Base-by-base conservation (phyloP, 805 yeast species). In the Nakazawaea anatomiae region DNA sequence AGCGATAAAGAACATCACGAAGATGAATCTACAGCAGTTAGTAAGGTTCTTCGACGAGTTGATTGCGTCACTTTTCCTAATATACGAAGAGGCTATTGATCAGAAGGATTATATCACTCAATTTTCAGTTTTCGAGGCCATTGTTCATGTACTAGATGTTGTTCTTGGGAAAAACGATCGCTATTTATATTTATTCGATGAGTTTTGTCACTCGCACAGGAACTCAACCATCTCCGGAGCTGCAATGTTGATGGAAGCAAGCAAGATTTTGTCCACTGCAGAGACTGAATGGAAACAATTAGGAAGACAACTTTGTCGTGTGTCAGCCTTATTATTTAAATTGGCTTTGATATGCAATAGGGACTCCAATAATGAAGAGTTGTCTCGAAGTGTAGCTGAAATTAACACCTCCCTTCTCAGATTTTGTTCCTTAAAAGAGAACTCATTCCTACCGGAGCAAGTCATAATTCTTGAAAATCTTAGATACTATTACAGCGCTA, bases 161-260 rank as follows among this genome's bases (percentile, higher is more conserved):
- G 73, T 83, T 14, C 69, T 84, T 57, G 88, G 86, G 2, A 77
- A 84, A 59, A 83, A 82, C 59, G 84, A 82, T 53, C 85, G 81
- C 55, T 80, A 82, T 63, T 70, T 78, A 41, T 77, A 78, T 54
- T 59, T 83, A 58, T 74, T 84, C 57, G 80, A 81, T 47, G 69
- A 73, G 10, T 82, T 80, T 56, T 62, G 76, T 40, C 57, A 63
- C 5, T 66, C 67, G 34, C 59, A 65, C 18, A 53, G 58, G 32
- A 53, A 56, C 6, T 28, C 34, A 8, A 45, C 44, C 27, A 18
- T 36, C 5, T 47, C 34, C 6, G 47, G 50, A 7, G 36, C 49
- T 4, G 44, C 41, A 2, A 6, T 51, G 7, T 42, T 51, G n/a
- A 30, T 27, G 25, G 40, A 39, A 12, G 53, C 44, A 6, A 30